Conservation (phyloP, 2,329 filamentous ascomycete species). For the Aureobasidium pullulans region DNA sequence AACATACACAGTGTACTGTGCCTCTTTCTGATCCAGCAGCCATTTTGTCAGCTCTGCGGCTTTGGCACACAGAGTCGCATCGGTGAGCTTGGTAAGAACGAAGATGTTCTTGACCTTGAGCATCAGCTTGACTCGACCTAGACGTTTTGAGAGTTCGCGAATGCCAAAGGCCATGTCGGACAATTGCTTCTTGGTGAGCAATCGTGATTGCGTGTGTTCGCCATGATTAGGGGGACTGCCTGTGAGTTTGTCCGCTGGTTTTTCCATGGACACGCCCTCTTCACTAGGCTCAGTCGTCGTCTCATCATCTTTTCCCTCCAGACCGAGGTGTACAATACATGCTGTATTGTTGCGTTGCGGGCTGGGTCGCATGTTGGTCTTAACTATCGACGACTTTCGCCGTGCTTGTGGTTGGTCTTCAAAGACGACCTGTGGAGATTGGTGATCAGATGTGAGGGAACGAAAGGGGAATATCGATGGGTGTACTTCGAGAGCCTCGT, state of each 20-base stretch:
- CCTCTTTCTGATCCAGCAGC: constrained; percentile 64
- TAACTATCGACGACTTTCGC: constrained; percentile 53
- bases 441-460: background rate
- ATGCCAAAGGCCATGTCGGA: constrained; percentile 97
- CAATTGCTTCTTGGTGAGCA: constrained; percentile 89
- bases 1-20: constrained; percentile 61
- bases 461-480: background rate
- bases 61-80: constrained; percentile 68
- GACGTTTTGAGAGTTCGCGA: constrained; percentile 75
- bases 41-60: constrained; percentile 72
- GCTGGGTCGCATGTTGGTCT: constrained; percentile 30
- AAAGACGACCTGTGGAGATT: constrained; percentile 46
- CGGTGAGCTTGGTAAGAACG: constrained; percentile 85
- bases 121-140: constrained; percentile 75
- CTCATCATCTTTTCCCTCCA: constrained; percentile 37
- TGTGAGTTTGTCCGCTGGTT: constrained; percentile 37
- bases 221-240: constrained; percentile 26
- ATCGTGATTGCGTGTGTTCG: constrained; percentile 52
- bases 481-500: constrained; percentile 35
- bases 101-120: constrained; percentile 79
- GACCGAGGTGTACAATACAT: constrained; percentile 56
- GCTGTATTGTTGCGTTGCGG: constrained; percentile 39
- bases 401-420: constrained; percentile 45
- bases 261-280: constrained; percentile 27
- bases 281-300: constrained; percentile 17